Conservation (phyloP, 805 yeast species). For the Scheffersomyces stipitis region DNA sequence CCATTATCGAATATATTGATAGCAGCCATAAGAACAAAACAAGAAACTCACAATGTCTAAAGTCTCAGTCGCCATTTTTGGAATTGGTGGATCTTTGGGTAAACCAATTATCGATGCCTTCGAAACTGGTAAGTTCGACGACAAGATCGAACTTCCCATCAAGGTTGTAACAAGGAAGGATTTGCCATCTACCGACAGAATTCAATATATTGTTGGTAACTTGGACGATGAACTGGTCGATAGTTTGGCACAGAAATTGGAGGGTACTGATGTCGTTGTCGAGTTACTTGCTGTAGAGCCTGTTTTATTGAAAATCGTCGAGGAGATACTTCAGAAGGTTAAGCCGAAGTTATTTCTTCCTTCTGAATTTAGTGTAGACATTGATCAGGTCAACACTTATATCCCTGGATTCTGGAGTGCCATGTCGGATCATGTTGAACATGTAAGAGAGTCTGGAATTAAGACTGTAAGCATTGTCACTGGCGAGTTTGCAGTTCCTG, state of each 20-base stretch:
- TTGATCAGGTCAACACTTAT: slow-evolving; percentile 18
- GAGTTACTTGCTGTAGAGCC: slow-evolving; percentile 38
- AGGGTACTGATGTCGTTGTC: slow-evolving; percentile 50
- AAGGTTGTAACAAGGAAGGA: slow-evolving; percentile 47
- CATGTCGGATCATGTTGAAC: slow-evolving; percentile 36
- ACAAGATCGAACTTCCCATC: slow-evolving; percentile 46
- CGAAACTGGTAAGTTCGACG: slow-evolving; percentile 37
- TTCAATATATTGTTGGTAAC: slow-evolving; percentile 39
- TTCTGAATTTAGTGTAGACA: slow-evolving; percentile 56
- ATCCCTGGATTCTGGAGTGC: slow-evolving; percentile 32
- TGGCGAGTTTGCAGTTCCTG: slow-evolving; percentile 33
- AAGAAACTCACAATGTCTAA: too few species aligned
- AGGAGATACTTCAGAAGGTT: slow-evolving; percentile 34
- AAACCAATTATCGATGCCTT: slow-evolving; percentile 46
- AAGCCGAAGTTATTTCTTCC: slow-evolving; percentile 54
- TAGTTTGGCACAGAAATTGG: slow-evolving; percentile 33
- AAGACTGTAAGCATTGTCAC: slow-evolving; percentile 46
- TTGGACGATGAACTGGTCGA: slow-evolving; percentile 18
- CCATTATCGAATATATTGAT: too few species aligned
- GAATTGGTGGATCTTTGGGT: slow-evolving; percentile 53
- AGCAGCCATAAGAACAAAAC: too few species aligned
- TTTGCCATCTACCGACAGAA: slow-evolving; percentile 22
- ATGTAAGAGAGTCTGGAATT: slow-evolving; percentile 43
- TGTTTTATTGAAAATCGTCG: slow-evolving; percentile 28
- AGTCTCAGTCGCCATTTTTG: slow-evolving; percentile 46